Evolutionary conservation across 2,329 filamentous ascomycete species (phyloP).

Genomic region (Colletotrichum camelliae): DNA sequence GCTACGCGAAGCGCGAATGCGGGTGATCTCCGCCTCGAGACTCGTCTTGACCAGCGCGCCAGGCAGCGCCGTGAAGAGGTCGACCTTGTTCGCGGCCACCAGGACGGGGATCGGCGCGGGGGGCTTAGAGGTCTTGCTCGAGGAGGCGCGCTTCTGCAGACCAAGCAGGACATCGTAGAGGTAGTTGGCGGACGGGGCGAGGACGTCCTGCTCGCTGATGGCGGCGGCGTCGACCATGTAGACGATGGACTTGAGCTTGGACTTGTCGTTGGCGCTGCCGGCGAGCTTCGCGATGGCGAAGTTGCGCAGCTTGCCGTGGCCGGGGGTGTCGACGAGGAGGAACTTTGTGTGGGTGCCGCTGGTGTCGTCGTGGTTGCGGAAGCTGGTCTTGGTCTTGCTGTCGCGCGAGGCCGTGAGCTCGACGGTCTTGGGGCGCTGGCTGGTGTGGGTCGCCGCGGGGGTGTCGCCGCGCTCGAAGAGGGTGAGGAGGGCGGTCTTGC

Average conservation of each 20-base stretch:
- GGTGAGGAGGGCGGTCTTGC: slow-evolving; percentile 89
- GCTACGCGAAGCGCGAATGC: slow-evolving; percentile 76
- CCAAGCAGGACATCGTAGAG: slow-evolving; percentile 87
- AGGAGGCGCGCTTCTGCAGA: slow-evolving; percentile 75
- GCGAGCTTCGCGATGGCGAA: slow-evolving; percentile 62
- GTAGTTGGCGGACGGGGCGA: slow-evolving; percentile 80
- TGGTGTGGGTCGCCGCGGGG: slow-evolving; percentile 58
- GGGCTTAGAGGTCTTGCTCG: slow-evolving; percentile 49
- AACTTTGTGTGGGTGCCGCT: slow-evolving; percentile 69
- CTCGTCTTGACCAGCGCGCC: slow-evolving; percentile 74
- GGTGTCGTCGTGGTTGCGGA: slow-evolving; percentile 43
- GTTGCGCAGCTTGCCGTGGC: slow-evolving; percentile 90
- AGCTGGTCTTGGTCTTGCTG: slow-evolving; percentile 46
- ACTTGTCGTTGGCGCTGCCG: slow-evolving; percentile 33
- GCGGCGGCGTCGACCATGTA: slow-evolving; percentile 89
- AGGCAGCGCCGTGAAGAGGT: slow-evolving; percentile 92
- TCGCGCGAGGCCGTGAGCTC: slow-evolving; percentile 61
- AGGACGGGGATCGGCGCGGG: slow-evolving; percentile 69
- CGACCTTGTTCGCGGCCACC: slow-evolving; percentile 92
- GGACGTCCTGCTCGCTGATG: slow-evolving; percentile 60
- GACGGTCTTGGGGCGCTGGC: slow-evolving; percentile 54
- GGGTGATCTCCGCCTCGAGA: slow-evolving; percentile 81
- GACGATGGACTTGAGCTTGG: slow-evolving; percentile 73
- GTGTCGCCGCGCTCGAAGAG: slow-evolving; percentile 64
- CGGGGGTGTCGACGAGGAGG: slow-evolving; percentile 85